Evolutionary conservation across 2,329 filamentous ascomycete species (phyloP).

Genomic region (Pseudocercospora eumusae): DNA sequence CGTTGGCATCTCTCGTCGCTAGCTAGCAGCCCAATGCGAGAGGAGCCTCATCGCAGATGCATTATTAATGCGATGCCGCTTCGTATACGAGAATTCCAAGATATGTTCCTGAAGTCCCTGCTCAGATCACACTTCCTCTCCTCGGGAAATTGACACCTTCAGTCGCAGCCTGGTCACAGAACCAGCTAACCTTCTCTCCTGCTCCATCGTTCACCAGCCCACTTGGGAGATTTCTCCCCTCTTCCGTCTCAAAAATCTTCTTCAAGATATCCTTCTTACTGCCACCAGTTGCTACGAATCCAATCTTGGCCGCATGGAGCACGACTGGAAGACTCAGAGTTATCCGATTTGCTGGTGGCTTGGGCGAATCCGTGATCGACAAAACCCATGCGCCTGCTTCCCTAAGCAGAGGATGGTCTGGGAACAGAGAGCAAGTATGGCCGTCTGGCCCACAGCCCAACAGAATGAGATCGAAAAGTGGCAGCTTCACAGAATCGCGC

Average conservation of each 20-base stretch:
- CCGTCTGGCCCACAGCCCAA: slow-evolving; percentile 94
- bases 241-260: slow-evolving; percentile 81
- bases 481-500: slow-evolving; percentile 89
- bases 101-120: not conserved
- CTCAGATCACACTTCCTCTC: slow-evolving; percentile 58
- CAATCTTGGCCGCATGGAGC: slow-evolving; percentile 80
- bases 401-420: slow-evolving; percentile 79
- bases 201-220: slow-evolving; percentile 81
- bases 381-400: slow-evolving; percentile 91
- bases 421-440: slow-evolving; percentile 96
- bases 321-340: slow-evolving; percentile 91
- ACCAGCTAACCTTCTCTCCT: slow-evolving; percentile 91
- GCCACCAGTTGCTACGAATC: slow-evolving; percentile 85
- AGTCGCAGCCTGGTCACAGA: slow-evolving; percentile 82
- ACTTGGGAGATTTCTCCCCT: slow-evolving; percentile 74
- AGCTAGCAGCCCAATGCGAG: not conserved
- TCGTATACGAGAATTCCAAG: not conserved
- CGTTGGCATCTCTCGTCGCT: slow-evolving; percentile 8
- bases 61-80: not conserved
- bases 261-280: slow-evolving; percentile 92
- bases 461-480: slow-evolving; percentile 91
- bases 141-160: slow-evolving; percentile 81
- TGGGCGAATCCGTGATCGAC: slow-evolving; percentile 88
- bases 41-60: not conserved
- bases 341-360: slow-evolving; percentile 87